Conservation (phyloP, 2,329 filamentous ascomycete genomes). For the Neoarthrinium moseri region DNA sequence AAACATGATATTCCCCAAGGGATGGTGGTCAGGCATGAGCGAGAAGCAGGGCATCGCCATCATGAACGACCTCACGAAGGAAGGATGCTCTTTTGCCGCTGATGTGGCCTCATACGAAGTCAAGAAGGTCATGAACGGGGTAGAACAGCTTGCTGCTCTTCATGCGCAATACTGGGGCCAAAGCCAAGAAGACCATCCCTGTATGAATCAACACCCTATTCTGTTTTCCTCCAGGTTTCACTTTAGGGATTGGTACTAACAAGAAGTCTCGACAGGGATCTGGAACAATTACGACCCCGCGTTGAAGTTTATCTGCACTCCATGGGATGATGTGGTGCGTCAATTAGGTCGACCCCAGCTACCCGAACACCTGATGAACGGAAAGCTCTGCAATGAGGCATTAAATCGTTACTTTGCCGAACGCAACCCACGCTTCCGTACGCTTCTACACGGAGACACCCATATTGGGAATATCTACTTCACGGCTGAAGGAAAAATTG, state of each 20-base stretch:
- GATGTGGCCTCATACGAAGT: constrained; percentile 30
- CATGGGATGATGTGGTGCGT: constrained; percentile 30
- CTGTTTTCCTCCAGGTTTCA: background rate
- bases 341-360: constrained; percentile 27
- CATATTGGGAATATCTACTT: constrained; percentile 44
- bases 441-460: constrained; percentile 41
- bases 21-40: constrained; percentile 34
- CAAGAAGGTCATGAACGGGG: constrained; percentile 31
- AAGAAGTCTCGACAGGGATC: constrained; percentile 19
- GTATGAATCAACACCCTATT: background rate
- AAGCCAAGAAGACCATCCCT: constrained; percentile 24
- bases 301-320: constrained; percentile 29
- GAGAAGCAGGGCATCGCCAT: constrained; percentile 35
- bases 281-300: constrained; percentile 36
- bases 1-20: constrained; percentile 30
- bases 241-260: background rate
- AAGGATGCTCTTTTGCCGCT: constrained; percentile 32
- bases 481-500: constrained; percentile 28
- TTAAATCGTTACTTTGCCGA: constrained; percentile 34
- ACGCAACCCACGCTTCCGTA: constrained; percentile 36
- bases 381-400: constrained; percentile 30
- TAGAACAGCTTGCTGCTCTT: constrained; percentile 37
- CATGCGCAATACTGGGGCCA: constrained; percentile 39
- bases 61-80: constrained; percentile 32
- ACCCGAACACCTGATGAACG: constrained; percentile 35